Base-by-base conservation (phyloP, 192 early-diverging fungal genomes). In the Haplosporangium gracile region DNA sequence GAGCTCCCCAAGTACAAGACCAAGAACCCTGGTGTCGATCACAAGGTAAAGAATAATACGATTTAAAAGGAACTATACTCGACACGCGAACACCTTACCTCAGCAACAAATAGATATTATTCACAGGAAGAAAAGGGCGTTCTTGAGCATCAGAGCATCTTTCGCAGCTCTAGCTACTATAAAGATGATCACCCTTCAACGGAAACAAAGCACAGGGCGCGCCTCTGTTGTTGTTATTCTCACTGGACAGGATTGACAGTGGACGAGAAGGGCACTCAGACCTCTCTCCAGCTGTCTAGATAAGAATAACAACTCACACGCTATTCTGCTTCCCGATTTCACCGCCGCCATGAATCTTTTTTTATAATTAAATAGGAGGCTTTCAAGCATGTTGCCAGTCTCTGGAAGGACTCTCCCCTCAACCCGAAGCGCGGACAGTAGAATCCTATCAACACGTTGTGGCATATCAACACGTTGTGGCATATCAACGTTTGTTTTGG, bases 1-100 rank as follows among this genome's bases (percentile, higher is more conserved):
- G 91, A 93, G 85, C 89, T 94, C 10, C 90, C 92, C 79, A 92
- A 92, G 86, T 91, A 90, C 90, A 94, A 94, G 89, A 86, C 85
- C n/a, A 77, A 85, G 69, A 87, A 92, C 82, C 90, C 94, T 9
- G 85, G 84, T 70, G 85, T 94, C 47, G 79, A 84, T 63, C 94
- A 94, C 88, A 93, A 93, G 92, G 91, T 82, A 82, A 65, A 65
- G 26, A 10, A 34, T 13, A 65, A 65, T 29, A 2, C 60, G 60
- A 65, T 2, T 11, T 9, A 65, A 32, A 65, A 29, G 38, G 18
- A 22, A 39, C 68, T 13, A 49, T 16, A 16, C 47, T 49, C 47
- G 47, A 49, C 47, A 11, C 47, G 13, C 18, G 49, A 16, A 51
- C 49, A 51, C 20, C 16, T 4, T 15, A 51, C 49, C 16, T 2